Percentiles rank a stretch among this genome's conserved stretches.
Conservation (phyloP, 495 filamentous ascomycete genomes). For the Aspergillus kassunensis region DNA sequence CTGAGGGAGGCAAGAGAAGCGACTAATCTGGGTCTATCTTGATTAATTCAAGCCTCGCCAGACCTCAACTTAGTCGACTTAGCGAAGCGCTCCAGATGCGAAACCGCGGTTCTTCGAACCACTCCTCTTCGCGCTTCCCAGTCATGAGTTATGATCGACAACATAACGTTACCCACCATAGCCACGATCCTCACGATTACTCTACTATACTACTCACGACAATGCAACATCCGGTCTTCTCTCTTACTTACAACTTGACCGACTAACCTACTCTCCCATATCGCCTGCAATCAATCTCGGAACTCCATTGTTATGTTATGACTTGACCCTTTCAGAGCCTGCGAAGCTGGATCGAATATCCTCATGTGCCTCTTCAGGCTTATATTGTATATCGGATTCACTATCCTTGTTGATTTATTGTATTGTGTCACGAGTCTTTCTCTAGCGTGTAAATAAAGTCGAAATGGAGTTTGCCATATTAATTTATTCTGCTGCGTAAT, state of each 20-base stretch:
- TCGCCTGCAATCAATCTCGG: not conserved
- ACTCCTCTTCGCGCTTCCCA: not conserved
- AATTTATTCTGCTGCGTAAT: not conserved
- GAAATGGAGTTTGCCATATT: not conserved
- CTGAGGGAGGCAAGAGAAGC: slow-evolving; percentile 20
- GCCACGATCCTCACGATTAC: not conserved
- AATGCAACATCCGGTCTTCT: not conserved
- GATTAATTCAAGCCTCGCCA: not conserved
- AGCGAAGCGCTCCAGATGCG: too few relatives aligned
- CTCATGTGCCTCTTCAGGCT: not conserved
- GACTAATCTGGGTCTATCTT: slow-evolving; percentile 14
- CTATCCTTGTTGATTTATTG: not conserved
- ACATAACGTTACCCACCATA: not conserved
- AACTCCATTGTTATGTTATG: not conserved
- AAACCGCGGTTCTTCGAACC: not conserved
- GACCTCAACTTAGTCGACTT: too few relatives aligned
- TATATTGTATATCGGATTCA: slow-evolving; percentile 2
- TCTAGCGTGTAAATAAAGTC: slow-evolving; percentile 14
- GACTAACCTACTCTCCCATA: not conserved
- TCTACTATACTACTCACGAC: too few relatives aligned
- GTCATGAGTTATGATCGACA: not conserved
- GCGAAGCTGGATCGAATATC: too few relatives aligned
- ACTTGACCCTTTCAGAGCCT: not conserved
- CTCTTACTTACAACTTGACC: not conserved
- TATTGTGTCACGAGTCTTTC: not conserved